phyloP scores from a whole-genome alignment of 805 yeast genomes.

The Sugiyamaella mastotermitis region DNA sequence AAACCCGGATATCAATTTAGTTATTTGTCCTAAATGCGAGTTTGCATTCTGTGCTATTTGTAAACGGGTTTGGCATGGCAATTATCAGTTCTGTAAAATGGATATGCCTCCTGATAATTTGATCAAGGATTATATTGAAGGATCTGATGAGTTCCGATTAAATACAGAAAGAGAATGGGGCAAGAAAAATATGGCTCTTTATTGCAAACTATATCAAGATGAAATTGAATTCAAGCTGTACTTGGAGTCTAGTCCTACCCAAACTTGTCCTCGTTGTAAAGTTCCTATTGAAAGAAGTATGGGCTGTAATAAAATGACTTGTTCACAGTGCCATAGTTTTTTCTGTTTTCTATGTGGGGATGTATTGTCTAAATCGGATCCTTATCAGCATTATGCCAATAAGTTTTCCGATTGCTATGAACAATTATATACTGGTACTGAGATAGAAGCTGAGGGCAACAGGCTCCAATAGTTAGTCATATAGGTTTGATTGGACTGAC shows the following conservation, averaged over 20 bases:
- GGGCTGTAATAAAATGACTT: constrained; percentile 22
- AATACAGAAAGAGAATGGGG: constrained; percentile 18
- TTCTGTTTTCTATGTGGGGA: constrained; percentile 18
- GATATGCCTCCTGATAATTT: constrained; percentile 13
- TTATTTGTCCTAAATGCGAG: constrained; percentile 19
- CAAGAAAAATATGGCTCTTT: constrained; percentile 14
- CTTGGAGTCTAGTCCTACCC: constrained; percentile 10
- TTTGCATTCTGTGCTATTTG: constrained; percentile 21
- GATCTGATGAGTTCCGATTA: constrained; percentile 7
- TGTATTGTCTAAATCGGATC: constrained; percentile 11
- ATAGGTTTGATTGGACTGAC: too few species aligned
- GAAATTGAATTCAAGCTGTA: constrained; percentile 17
- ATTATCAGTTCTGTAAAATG: constrained; percentile 16
- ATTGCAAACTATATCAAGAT: constrained; percentile 8
- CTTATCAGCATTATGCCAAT: constrained; percentile 18
- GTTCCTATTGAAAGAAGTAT: constrained; percentile 17
- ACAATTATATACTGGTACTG: constrained; percentile 19
- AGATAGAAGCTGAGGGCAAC: constrained; percentile 11
- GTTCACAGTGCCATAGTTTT: constrained; percentile 15
- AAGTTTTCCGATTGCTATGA: constrained; percentile 14
- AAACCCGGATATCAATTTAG: constrained; percentile 17
- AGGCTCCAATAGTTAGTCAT: too few species aligned
- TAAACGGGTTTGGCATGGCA: constrained; percentile 21
- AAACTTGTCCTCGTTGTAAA: constrained; percentile 16
- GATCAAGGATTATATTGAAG: constrained; percentile 15